Evolutionary conservation across 768 basidiomycete genomes (phyloP), one percentile per base, ranked within the genome.

Genomic region (Auricularia heimuer): DNA sequence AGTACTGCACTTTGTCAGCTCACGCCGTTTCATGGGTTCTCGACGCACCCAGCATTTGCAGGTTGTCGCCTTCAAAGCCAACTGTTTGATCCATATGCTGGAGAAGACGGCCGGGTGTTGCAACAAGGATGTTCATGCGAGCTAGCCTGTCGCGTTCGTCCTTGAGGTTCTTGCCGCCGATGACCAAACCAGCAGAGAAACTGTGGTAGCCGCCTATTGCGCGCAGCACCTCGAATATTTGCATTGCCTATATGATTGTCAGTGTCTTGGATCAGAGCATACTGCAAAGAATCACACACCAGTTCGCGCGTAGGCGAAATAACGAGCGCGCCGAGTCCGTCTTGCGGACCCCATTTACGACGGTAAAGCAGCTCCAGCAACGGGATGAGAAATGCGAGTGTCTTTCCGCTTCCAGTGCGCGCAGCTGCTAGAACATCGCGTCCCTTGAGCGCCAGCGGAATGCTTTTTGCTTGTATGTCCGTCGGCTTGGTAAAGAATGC

Each of bases 81-180:
- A 94, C 83, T 3, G 97, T 98, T 75, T 98, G 94, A 73, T 98
- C 97, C 89, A 99, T 90, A 74, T 99, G 97, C 70, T 99, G 97
- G 56, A 99, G 78, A 54, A 99, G 79, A 56, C 96, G 83, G 33
- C 96, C 96, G 3, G 96, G 96, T 3, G 96, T 98, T 2, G 96
- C 96, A 16, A 99, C 92, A n/a, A 99, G 83, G 65, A 99, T 97
- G 70, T 99, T 99, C 94, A 98, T 98, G 51, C 92, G 82, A 10
- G 88, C 82, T 54, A 99, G 75, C 6, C 96, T 82, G 24, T 95
- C 94, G 44, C 85, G 80, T 74, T 99, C 96, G 67, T 96, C 94
- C 72, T 94, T 94, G 61, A 98, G 74, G 70, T 87, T 93, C 80
- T 98, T 99, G 56, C 96, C 96, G 4, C 96, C 96, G 54, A 99